Evolutionary conservation across 257 asterid species (phyloP).

Genomic region (Dorcoceras hygrometricum): DNA sequence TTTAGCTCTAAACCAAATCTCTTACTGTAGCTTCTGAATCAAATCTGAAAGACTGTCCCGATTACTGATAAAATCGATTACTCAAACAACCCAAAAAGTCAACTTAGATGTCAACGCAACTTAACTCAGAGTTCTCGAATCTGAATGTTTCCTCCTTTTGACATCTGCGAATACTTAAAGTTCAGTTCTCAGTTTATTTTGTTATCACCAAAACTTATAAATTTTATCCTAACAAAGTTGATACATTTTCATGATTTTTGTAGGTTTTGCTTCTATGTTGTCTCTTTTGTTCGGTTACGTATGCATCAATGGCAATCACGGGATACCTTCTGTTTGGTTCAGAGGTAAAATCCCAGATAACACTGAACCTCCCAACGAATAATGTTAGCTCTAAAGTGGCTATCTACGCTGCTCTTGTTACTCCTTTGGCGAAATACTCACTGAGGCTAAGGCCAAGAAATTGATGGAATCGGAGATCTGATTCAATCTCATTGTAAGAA

Average conservation of each 20-base stretch:
- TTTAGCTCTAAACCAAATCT: too few species aligned
- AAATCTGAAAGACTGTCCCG: too few species aligned
- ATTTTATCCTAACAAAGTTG: too few species aligned
- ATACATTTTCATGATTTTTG: slow-evolving; percentile 5
- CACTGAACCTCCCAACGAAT: slow-evolving; percentile 46
- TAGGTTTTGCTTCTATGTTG: slow-evolving; percentile 53
- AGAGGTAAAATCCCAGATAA: slow-evolving; percentile 46
- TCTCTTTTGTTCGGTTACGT: slow-evolving; percentile 37
- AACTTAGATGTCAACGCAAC: too few species aligned
- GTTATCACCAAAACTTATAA: too few species aligned
- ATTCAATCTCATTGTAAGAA: slow-evolving; percentile 13
- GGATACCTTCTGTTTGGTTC: slow-evolving; percentile 64
- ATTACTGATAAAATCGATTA: too few species aligned
- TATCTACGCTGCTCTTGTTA: slow-evolving; percentile 49
- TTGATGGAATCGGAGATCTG: slow-evolving; percentile 31
- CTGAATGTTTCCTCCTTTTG: too few species aligned
- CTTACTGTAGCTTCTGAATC: too few species aligned
- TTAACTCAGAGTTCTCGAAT: too few species aligned
- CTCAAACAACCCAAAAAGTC: too few species aligned
- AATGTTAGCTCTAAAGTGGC: slow-evolving; percentile 52
- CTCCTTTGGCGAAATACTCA: slow-evolving; percentile 68
- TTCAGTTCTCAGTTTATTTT: too few species aligned
- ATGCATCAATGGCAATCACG: slow-evolving; percentile 44
- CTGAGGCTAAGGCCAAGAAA: slow-evolving; percentile 49
- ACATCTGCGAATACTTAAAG: too few species aligned